Conservation (phyloP, 345 rosid species). For the Iberis pinnata region DNA sequence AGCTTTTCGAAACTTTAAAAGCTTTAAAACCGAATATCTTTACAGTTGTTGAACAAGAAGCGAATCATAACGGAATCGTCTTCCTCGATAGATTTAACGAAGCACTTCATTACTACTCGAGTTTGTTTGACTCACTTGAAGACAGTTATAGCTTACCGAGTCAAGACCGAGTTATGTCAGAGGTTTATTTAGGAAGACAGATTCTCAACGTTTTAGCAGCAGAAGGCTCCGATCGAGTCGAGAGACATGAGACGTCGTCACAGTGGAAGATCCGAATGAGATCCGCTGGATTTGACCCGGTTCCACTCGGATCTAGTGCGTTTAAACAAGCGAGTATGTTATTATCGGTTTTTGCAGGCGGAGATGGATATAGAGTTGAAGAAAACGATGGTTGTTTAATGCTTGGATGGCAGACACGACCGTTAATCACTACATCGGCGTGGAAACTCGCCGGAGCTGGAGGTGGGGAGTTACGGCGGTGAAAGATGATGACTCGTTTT, state of each 20-base stretch:
- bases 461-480: neutral
- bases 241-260: constrained; percentile 61
- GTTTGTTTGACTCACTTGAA: constrained; percentile 74
- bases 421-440: constrained; percentile 73
- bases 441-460: constrained; percentile 35
- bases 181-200: constrained; percentile 56
- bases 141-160: constrained; percentile 44
- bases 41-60: constrained; percentile 75
- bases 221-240: constrained; percentile 60
- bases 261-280: constrained; percentile 54
- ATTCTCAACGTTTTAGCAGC: constrained; percentile 58
- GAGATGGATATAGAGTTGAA: constrained; percentile 64
- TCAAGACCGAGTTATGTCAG: constrained; percentile 58
- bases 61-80: constrained; percentile 55
- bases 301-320: constrained; percentile 69
- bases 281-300: constrained; percentile 48
- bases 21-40: constrained; percentile 54
- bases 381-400: constrained; percentile 65
- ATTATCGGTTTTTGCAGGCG: constrained; percentile 56
- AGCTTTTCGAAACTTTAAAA: constrained; percentile 50
- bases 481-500: neutral
- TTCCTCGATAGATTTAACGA: constrained; percentile 67
- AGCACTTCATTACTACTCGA: constrained; percentile 67
- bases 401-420: constrained; percentile 82
- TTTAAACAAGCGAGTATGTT: constrained; percentile 85